Evolutionary conservation across 192 early-diverging fungal species (phyloP).

Genomic region (Coemansia sp.): DNA sequence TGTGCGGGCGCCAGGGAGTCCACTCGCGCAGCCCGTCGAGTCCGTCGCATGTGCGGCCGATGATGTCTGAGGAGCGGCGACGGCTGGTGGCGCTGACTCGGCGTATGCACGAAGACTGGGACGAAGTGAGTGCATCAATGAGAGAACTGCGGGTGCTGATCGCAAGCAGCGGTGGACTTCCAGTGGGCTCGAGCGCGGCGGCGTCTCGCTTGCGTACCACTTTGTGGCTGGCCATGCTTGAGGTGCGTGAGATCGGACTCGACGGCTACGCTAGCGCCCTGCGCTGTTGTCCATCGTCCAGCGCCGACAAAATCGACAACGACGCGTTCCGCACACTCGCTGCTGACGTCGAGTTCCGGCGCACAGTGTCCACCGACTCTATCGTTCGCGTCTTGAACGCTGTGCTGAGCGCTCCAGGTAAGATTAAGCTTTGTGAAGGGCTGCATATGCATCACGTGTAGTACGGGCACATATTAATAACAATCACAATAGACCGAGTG

Average conservation of each 20-base stretch:
- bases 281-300: constrained; percentile 64
- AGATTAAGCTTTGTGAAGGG: not conserved
- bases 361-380: constrained; percentile 69
- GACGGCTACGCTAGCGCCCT: constrained; percentile 74
- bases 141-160: constrained; percentile 38
- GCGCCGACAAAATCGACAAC: constrained; percentile 83
- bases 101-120: constrained; percentile 46
- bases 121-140: constrained; percentile 42
- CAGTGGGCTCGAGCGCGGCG: constrained; percentile 9
- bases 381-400: constrained; percentile 81
- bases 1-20: constrained; percentile 7
- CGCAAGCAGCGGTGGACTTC: constrained; percentile 37
- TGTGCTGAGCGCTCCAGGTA: constrained; percentile 82
- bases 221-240: constrained; percentile 53
- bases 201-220: constrained; percentile 11
- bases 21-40: not conserved
- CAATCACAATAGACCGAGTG: constrained; percentile 20
- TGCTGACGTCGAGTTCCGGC: constrained; percentile 73
- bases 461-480: too few species aligned
- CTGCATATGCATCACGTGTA: not conserved
- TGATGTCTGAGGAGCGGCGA: constrained; percentile 17
- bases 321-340: constrained; percentile 86
- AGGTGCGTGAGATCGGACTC: constrained; percentile 32
- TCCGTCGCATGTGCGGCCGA: not conserved
- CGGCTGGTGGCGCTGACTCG: constrained; percentile 39